A percentile compares a stretch with the other conserved stretches of the same genome.
These are phyloP conservation scores for Gamarada debralockiae DNA, from an alignment of 495 filamentous ascomycete species.

Conservation along the genomic window DNA sequence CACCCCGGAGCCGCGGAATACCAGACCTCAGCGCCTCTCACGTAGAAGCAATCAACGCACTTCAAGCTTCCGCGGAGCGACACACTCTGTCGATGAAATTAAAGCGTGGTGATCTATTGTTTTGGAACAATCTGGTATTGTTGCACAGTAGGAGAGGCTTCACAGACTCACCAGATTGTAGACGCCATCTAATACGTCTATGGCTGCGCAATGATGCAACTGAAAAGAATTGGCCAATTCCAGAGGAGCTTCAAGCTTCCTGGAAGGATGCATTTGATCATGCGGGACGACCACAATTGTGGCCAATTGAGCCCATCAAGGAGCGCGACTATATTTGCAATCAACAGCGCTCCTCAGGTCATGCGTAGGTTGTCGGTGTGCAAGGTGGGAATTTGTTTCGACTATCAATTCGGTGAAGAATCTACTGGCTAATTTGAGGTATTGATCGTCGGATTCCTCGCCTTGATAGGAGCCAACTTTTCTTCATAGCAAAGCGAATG, in stretches of 20 bases:
- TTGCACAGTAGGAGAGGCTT: conserved; percentile 65
- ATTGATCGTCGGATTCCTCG: no score
- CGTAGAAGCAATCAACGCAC: conserved; percentile 57
- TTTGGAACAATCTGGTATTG: conserved; percentile 70
- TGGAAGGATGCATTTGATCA: conserved; percentile 11
- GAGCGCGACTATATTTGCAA: conserved; percentile 11
- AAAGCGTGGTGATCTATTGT: conserved; percentile 65
- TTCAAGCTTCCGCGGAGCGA: conserved; percentile 56
- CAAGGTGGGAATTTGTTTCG: no score
- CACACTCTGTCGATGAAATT: conserved; percentile 51
- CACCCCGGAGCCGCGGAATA: conserved; percentile 39
- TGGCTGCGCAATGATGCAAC: conserved; percentile 34
- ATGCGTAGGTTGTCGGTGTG: conserved; percentile 5
- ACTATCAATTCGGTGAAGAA: no score
- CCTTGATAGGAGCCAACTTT: no score
- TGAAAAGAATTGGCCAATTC: conserved; percentile 32
- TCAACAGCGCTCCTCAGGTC: conserved; percentile 13
- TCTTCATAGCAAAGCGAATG: no score
- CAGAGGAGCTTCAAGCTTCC: conserved; percentile 11
- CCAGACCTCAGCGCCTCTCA: conserved; percentile 54
- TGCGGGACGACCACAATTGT: conserved; percentile 6
- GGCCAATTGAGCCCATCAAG: conserved; percentile 13
- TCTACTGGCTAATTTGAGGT: no score
- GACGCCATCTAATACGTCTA: conserved; percentile 36
- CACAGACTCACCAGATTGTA: conserved; percentile 34